Evolutionary conservation across 148 eudicot genomes (phyloP).

Genomic region (Chenopodium berlandieri): DNA sequence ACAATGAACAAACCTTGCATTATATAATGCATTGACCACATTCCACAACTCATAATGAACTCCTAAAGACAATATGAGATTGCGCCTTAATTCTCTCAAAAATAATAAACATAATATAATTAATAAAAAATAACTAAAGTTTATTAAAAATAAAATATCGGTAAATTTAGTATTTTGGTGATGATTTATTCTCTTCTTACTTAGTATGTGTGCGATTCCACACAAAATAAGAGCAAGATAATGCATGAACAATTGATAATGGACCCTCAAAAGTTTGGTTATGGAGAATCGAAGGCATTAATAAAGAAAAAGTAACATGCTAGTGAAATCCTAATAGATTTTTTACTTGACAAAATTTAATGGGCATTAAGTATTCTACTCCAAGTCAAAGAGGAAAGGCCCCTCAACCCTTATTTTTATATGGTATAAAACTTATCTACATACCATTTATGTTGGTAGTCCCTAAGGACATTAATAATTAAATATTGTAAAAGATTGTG

Average conservation of each 20-base stretch:
- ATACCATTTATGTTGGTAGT: background rate
- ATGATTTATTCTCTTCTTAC: background rate
- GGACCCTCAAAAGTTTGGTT: slow-evolving; percentile 5
- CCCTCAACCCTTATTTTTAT: background rate
- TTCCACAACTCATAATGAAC: background rate
- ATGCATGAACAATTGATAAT: slow-evolving; percentile 10
- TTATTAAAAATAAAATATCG: too few relatives aligned
- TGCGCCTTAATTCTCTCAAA: slow-evolving; percentile 13
- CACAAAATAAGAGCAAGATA: background rate
- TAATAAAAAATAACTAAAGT: too few relatives aligned
- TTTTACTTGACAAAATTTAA: slow-evolving; percentile 7
- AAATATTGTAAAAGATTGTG: too few relatives aligned
- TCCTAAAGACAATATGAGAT: background rate
- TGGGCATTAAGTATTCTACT: slow-evolving; percentile 6
- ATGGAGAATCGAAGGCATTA: slow-evolving; percentile 8
- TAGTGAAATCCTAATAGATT: slow-evolving; percentile 8
- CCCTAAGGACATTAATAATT: too few relatives aligned
- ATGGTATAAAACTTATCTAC: background rate
- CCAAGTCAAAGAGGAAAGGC: slow-evolving; percentile 7
- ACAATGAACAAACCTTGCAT: background rate
- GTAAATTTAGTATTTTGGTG: slow-evolving; percentile 2
- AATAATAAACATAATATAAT: too few relatives aligned
- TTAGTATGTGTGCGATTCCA: slow-evolving; percentile 6
- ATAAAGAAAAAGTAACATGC: background rate
- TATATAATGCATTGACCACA: slow-evolving; percentile 4